phyloP scores from a whole-genome alignment of 495 filamentous ascomycete species.

The Polyplosphaeria fusca region DNA sequence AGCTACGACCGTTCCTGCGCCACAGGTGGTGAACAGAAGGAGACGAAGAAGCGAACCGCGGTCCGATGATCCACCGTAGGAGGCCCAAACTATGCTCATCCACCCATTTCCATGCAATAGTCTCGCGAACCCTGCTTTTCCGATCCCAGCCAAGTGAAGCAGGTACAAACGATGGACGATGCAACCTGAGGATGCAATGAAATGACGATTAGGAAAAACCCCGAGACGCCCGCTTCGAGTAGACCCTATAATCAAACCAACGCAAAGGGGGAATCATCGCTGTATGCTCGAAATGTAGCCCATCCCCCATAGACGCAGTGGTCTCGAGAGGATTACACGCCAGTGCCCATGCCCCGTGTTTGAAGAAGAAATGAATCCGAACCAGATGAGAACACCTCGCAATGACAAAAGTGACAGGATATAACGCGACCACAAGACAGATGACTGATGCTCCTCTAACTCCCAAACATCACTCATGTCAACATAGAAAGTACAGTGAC shows the following conservation, averaged over 20 bases:
- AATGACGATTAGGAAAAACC: slow-evolving; percentile 12
- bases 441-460: slow-evolving; percentile 23
- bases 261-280: slow-evolving; percentile 37
- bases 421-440: slow-evolving; percentile 28
- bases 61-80: background rate
- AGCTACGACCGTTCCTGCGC: slow-evolving; percentile 12
- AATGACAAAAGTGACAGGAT: slow-evolving; percentile 36
- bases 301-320: slow-evolving; percentile 18
- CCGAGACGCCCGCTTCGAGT: slow-evolving; percentile 17
- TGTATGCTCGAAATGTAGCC: slow-evolving; percentile 35
- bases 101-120: slow-evolving; percentile 19
- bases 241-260: slow-evolving; percentile 28
- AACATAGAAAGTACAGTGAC: too few species aligned
- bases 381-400: slow-evolving; percentile 31
- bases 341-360: slow-evolving; percentile 32
- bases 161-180: slow-evolving; percentile 22
- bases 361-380: slow-evolving; percentile 28
- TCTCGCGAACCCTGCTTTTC: slow-evolving; percentile 27
- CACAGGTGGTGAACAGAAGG: slow-evolving; percentile 18
- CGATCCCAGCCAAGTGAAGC: slow-evolving; percentile 7
- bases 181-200: slow-evolving; percentile 17
- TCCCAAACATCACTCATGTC: slow-evolving; percentile 30
- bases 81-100: background rate
- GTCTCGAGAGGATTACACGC: slow-evolving; percentile 31
- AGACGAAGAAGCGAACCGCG: slow-evolving; percentile 1